These are phyloP conservation scores for Endocalyx cinctus DNA, from an alignment of 2,329 filamentous ascomycete species.

Conservation along the genomic window DNA sequence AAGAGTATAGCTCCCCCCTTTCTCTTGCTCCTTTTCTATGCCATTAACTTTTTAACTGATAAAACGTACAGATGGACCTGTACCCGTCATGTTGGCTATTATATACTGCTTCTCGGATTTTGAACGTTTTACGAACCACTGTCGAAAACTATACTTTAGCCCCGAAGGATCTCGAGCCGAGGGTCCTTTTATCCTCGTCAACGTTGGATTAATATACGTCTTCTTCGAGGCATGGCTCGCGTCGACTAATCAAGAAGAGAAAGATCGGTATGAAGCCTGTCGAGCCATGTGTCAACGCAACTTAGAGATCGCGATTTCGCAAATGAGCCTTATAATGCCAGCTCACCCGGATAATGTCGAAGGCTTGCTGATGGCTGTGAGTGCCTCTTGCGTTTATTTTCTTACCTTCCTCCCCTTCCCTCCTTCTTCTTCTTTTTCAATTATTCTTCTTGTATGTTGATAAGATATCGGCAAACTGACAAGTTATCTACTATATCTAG, in stretches of 20 bases:
- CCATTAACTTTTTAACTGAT: too few species aligned
- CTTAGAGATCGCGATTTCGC: conserved; percentile 24
- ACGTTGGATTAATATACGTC: conserved; percentile 25
- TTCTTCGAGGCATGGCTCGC: conserved; percentile 27
- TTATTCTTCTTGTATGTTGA: too few species aligned
- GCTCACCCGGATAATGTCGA: conserved; percentile 43
- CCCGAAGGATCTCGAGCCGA: conserved; percentile 49
- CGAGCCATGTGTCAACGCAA: conserved; percentile 26
- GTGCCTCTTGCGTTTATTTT: conserved; percentile 9
- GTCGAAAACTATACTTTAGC: conserved; percentile 45
- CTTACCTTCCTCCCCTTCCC: not conserved
- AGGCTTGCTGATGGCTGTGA: conserved; percentile 42
- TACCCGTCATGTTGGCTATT: conserved; percentile 45
- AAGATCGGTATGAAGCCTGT: conserved; percentile 20
- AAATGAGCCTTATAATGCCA: conserved; percentile 42
- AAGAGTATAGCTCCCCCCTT: conserved; percentile 31
- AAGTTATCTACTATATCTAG: too few species aligned
- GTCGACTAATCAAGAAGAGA: conserved; percentile 16
- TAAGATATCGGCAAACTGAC: too few species aligned
- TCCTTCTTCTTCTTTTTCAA: too few species aligned
- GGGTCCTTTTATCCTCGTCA: conserved; percentile 43
- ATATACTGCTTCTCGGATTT: conserved; percentile 46
- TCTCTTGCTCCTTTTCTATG: not conserved
- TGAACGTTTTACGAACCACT: conserved; percentile 45
- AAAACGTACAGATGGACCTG: conserved; percentile 31